These are phyloP conservation scores for Xylaria cubensis DNA, from an alignment of 495 filamentous ascomycete genomes.

Conservation along the genomic window DNA sequence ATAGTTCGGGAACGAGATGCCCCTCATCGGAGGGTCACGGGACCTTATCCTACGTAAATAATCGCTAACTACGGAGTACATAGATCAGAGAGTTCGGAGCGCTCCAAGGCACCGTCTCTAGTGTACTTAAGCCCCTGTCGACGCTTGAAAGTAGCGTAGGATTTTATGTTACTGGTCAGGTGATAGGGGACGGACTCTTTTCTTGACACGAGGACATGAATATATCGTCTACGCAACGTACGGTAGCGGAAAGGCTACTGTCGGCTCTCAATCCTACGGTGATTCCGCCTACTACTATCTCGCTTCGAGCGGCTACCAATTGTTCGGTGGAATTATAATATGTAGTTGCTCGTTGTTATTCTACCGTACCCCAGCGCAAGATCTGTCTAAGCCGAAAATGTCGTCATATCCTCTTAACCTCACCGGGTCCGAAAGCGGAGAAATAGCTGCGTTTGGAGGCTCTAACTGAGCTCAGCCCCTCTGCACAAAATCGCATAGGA, in stretches of 20 bases:
- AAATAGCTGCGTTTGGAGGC: neutral
- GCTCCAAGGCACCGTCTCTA: neutral
- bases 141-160: neutral
- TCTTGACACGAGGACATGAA: conserved; percentile 1
- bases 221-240: neutral
- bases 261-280: conserved; percentile 1
- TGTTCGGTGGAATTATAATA: neutral
- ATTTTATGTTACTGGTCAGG: neutral
- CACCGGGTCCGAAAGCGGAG: conserved; percentile 8
- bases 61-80: no score
- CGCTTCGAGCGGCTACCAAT: neutral
- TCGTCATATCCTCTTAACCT: conserved; percentile 14
- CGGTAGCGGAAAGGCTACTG: conserved; percentile 15
- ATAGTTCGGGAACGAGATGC: neutral
- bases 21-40: conserved; percentile 7
- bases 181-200: neutral
- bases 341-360: neutral
- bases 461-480: neutral
- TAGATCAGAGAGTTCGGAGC: neutral
- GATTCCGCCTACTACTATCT: neutral
- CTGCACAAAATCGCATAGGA: neutral
- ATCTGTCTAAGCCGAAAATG: neutral
- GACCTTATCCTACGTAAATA: neutral
- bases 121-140: neutral
- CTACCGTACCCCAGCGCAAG: neutral